These are phyloP conservation scores for Sclerotinia sclerotiorum DNA, from an alignment of 2,329 filamentous ascomycete genomes.

Conservation along the genomic window DNA sequence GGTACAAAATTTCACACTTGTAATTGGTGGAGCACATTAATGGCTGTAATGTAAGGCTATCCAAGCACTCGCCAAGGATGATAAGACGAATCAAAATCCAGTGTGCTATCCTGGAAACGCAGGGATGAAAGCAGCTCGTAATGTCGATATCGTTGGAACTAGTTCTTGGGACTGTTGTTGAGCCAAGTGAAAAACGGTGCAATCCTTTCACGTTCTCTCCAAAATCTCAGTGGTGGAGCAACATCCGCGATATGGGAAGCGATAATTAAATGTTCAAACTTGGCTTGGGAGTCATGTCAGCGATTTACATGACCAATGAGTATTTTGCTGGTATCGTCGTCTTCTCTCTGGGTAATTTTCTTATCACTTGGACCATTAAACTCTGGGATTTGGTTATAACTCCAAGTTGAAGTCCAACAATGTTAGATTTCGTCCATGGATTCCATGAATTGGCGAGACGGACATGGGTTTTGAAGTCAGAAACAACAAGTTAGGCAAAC, in stretches of 20 bases:
- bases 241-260: background rate
- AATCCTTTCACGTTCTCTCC: background rate
- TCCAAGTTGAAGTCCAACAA: no score
- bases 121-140: background rate
- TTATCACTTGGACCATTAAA: background rate
- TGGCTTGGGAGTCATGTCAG: background rate
- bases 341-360: background rate
- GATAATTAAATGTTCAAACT: background rate
- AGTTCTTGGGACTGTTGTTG: background rate
- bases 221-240: background rate
- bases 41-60: background rate
- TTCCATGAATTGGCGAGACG: background rate
- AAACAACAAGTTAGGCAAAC: background rate
- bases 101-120: background rate
- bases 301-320: background rate
- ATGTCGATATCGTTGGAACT: background rate
- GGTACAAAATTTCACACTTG: conserved; percentile 11
- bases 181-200: background rate
- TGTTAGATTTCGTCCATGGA: background rate
- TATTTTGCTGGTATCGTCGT: background rate
- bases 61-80: background rate
- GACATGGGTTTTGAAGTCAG: background rate
- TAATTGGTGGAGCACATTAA: conserved; percentile 14
- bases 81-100: background rate
- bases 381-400: no score